Percentiles rank a stretch among this genome's conserved stretches.
Conservation (phyloP, 2,329 filamentous ascomycete species). For the Ascochyta lentis region DNA sequence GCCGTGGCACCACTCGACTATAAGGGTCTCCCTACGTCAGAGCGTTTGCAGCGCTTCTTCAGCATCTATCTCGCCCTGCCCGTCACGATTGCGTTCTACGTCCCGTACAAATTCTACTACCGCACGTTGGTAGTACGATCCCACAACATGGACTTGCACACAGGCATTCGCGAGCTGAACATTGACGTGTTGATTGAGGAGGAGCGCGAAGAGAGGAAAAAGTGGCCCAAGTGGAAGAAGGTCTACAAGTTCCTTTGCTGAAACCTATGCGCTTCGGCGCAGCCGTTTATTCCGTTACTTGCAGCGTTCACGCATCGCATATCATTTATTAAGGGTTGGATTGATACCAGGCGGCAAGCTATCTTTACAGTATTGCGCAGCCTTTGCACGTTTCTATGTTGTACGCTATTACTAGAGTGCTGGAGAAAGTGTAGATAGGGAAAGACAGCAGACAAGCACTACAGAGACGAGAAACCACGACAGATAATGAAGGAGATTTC, state of each 20-base stretch:
- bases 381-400: conserved; percentile 24
- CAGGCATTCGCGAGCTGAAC: conserved; percentile 85
- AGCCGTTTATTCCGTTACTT: conserved; percentile 9
- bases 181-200: conserved; percentile 78
- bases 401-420: conserved; percentile 13
- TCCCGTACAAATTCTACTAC: conserved; percentile 77
- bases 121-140: conserved; percentile 70
- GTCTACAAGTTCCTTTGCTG: conserved; percentile 58
- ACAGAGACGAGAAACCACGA: not conserved
- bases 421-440: conserved; percentile 11
- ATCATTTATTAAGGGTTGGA: conserved; percentile 4
- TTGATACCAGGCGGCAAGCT: conserved; percentile 46
- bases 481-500: not conserved
- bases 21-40: conserved; percentile 50
- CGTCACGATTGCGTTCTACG: conserved; percentile 71
- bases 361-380: conserved; percentile 29
- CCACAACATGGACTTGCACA: conserved; percentile 84
- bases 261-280: conserved; percentile 12
- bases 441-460: not conserved
- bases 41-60: conserved; percentile 73
- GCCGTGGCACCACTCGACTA: conserved; percentile 77
- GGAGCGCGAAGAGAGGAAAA: conserved; percentile 74
- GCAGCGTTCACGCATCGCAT: conserved; percentile 24
- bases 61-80: conserved; percentile 73
- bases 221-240: conserved; percentile 58